Base-by-base conservation (phyloP, 805 yeast species). In the Yamadazyma endophytica region DNA sequence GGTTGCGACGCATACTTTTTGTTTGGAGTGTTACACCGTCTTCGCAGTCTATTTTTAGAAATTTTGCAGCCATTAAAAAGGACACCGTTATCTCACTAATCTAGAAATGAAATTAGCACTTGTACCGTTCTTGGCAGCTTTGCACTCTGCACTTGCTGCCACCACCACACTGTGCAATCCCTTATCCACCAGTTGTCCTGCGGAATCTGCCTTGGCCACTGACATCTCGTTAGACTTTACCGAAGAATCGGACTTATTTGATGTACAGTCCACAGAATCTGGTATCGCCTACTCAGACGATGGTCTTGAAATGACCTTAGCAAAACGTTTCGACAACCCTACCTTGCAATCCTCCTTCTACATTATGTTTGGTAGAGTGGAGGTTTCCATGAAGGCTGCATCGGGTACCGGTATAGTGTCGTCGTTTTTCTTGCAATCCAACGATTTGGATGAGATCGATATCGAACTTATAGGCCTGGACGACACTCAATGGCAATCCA, bases 391-490 rank as follows among this genome's bases (percentile, higher is more conserved):
- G 36, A 72, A 79, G 49, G 82, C 87, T 17, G 89, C 90, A 3
- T 65, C 70, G 9, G 96, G 95, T 17, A 56, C 56, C 6, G 96
- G 96, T 40, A 70, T 87, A 23, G 78, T 85, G 7, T 82, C 95
- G 0, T 79, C 90, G 2, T 75, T 87, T 43, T 84, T 79, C 43
- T 65, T 87, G 31, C 92, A 85, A 49, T 61, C 71, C 17, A 95
- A 88, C 50, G 95, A 82, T 46, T 64, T 80, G 44, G 96, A 88
- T 56, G 96, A 88, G 57, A 76, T 88, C 29, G 96, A 87, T 57
- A 49, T 82, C 29, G 96, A 88, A 54, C 79, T 90, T 79, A 64
- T 82, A 22, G 96, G 96, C 13, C 78, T 83, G 26, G 95, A 87
- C 50, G 64, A 65, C 17, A 68, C 77, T 21, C 81, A 84, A 50